A percentile compares a stretch with the other conserved stretches of the same genome.
These are phyloP conservation scores for Sugiyamaella boreocaroliniensis DNA, from an alignment of 805 yeast genomes.

Conservation along the genomic window DNA sequence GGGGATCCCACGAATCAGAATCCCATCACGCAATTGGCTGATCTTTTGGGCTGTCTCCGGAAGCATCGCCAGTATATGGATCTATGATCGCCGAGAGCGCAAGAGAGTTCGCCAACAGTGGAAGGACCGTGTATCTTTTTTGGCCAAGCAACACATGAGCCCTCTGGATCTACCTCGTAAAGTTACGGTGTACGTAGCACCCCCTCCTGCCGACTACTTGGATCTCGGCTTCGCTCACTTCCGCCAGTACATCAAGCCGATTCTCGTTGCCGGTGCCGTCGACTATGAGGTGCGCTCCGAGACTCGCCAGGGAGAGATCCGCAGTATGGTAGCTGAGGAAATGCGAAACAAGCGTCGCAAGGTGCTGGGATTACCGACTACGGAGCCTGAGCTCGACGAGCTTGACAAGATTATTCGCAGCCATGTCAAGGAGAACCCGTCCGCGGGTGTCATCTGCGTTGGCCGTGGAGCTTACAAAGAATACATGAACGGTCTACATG, in stretches of 20 bases:
- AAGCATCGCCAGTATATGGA: slow-evolving; percentile 62
- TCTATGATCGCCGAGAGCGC: slow-evolving; percentile 74
- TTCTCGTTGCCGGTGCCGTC: slow-evolving; percentile 73
- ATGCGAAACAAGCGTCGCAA: slow-evolving; percentile 62
- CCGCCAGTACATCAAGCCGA: slow-evolving; percentile 76
- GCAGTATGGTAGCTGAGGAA: slow-evolving; percentile 73
- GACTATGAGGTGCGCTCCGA: slow-evolving; percentile 77
- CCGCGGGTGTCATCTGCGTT: slow-evolving; percentile 84
- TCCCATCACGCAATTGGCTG: slow-evolving; percentile 91
- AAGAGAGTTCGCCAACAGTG: slow-evolving; percentile 55
- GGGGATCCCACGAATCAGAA: slow-evolving; percentile 70
- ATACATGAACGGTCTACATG: slow-evolving; percentile 83
- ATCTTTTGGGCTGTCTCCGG: slow-evolving; percentile 75
- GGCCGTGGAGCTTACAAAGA: slow-evolving; percentile 97
- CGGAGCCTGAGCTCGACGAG: slow-evolving; percentile 17
- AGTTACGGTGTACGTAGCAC: slow-evolving; percentile 77
- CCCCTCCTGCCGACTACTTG: slow-evolving; percentile 92
- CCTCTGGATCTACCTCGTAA: slow-evolving; percentile 60
- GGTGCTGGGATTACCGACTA: slow-evolving; percentile 23
- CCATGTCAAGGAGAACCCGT: slow-evolving; percentile 36
- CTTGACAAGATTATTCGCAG: slow-evolving; percentile 28
- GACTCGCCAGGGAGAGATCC: slow-evolving; percentile 81
- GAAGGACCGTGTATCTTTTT: slow-evolving; percentile 50
- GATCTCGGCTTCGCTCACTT: slow-evolving; percentile 68
- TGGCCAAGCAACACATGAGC: slow-evolving; percentile 43